phyloP scores from a whole-genome alignment of 495 filamentous ascomycete genomes.

The Tuber calosporum region DNA sequence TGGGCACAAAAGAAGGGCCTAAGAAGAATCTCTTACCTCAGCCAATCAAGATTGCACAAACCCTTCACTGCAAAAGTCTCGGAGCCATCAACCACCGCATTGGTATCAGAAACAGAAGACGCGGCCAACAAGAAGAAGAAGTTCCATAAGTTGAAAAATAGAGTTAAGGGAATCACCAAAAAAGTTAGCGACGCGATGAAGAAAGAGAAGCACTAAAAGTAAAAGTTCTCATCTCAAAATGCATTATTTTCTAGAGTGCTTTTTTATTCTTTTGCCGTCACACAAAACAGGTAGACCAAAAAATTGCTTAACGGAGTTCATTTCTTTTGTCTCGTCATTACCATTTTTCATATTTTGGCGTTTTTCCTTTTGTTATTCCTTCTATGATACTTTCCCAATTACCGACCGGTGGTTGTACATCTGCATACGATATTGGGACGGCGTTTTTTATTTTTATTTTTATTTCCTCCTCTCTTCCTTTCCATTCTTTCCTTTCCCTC shows the following conservation, averaged over 20 bases:
- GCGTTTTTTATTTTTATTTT: neutral
- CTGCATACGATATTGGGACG: neutral
- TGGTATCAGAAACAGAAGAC: constrained; percentile 7
- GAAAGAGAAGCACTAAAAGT: constrained; percentile 11
- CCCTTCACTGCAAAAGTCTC: neutral
- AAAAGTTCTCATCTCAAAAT: constrained; percentile 11
- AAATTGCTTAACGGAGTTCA: neutral
- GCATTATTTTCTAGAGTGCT: constrained; percentile 21
- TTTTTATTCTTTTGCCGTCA: constrained; percentile 19
- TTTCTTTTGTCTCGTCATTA: constrained; percentile 30
- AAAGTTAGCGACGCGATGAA: constrained; percentile 34
- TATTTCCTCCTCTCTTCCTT: neutral
- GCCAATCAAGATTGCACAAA: neutral
- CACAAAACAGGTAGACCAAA: neutral
- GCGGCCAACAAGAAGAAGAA: constrained; percentile 28
- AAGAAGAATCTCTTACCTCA: constrained; percentile 1
- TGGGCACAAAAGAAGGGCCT: neutral
- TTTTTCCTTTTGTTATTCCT: neutral
- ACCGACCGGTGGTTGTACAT: neutral
- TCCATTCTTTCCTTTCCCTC: constrained; percentile 5
- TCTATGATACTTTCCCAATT: constrained; percentile 8
- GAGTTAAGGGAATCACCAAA: constrained; percentile 32
- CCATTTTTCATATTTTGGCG: constrained; percentile 10
- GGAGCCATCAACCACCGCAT: neutral
- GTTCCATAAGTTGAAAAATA: constrained; percentile 33